Evolutionary conservation across 768 basidiomycete species (phyloP), one percentile per base, ranked within the genome.

Genomic region (Kwoniella shandongensis): DNA sequence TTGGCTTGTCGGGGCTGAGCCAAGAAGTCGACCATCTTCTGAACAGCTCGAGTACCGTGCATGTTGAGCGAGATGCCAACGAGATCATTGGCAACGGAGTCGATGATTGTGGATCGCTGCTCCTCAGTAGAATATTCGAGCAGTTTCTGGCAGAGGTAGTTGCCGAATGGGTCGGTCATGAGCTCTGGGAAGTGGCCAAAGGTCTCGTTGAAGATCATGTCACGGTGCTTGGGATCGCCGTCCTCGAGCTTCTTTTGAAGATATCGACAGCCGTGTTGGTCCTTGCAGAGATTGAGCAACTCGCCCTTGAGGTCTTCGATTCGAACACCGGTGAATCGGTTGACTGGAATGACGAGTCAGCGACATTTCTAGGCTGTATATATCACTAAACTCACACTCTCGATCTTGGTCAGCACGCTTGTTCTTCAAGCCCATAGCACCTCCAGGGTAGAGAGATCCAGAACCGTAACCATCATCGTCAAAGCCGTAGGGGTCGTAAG

Each of bases 1-100:
- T 74, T 73, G 12, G 72, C 69, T 56, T 74, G 73, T 73, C 96
- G 81, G 69, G 89, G 86, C 51, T 90, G 91, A 20, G 93, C 94
- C 73, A 99, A 79, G 81, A 96, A 98, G 78, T 99, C 96, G 62
- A 99, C 96, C 94, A 98, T 98, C 81, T 98, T 98, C 81, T 99
- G 96, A 57, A 98, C 96, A 25, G 96, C 96, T 60, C 96, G 86
- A 29, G 96, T 99, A 29, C 96, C 96, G 78, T 99, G 96, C 96
- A 99, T 99, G 79, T 99, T 99, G 62, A 99, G 81, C 30, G 92
- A 96, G 72, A 99, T 98, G 74, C 88, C 91, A 70, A 99, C 96
- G 47, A 99, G 83, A 68, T 99, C 96, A 72, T 92, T 89, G 30
- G 93, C 91, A 47, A 99, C 94, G 23, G 91, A 92, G 76, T 98